These are phyloP conservation scores for Nepenthes mirabilis DNA, from an alignment of 148 eudicot species.

Conservation along the genomic window DNA sequence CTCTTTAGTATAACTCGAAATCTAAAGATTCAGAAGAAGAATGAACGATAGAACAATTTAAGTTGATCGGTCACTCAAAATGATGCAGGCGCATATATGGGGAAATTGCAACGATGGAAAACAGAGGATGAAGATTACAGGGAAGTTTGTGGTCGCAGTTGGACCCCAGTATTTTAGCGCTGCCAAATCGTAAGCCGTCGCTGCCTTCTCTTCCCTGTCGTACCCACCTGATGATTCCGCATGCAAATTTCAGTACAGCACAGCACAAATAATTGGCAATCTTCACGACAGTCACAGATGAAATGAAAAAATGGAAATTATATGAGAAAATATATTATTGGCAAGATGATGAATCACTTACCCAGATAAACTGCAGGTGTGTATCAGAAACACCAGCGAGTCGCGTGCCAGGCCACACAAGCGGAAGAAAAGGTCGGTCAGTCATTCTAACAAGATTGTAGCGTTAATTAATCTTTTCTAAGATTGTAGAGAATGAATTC, in stretches of 20 bases:
- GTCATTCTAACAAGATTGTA: no score
- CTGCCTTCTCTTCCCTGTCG: slow-evolving; percentile 98
- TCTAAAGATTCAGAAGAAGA: slow-evolving; percentile 20
- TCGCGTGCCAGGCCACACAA: no score
- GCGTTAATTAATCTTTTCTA: no score
- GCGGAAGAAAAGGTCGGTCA: no score
- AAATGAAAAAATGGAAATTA: neutral
- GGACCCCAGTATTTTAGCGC: slow-evolving; percentile 98
- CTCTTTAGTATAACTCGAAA: slow-evolving; percentile 55
- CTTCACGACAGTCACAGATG: neutral
- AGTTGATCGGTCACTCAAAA: neutral
- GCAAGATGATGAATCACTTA: neutral
- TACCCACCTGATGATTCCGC: slow-evolving; percentile 48
- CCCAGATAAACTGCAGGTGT: neutral
- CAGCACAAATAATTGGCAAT: neutral
- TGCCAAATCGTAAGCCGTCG: slow-evolving; percentile 92
- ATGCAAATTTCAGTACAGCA: neutral
- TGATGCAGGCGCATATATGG: no score
- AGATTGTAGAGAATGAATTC: no score
- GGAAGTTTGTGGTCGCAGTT: slow-evolving; percentile 91
- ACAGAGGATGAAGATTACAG: slow-evolving; percentile 32
- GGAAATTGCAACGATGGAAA: no score
- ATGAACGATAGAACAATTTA: neutral
- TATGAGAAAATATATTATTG: no score
- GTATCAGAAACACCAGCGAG: no score